Evolutionary conservation across 2,329 filamentous ascomycete species (phyloP).

Genomic region (Mycosphaerella sp.): DNA sequence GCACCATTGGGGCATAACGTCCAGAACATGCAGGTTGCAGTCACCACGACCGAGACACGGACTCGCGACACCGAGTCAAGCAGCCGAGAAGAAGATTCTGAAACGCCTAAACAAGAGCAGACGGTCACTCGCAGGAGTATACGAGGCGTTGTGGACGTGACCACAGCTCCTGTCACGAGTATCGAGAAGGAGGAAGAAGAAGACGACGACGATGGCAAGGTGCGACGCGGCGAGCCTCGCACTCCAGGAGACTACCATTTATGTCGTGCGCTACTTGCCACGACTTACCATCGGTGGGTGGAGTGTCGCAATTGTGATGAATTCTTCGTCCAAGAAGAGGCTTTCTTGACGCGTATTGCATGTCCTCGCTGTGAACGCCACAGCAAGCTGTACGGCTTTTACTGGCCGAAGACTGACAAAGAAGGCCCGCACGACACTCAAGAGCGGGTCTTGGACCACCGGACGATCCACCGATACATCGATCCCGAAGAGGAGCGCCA

Average conservation of each 20-base stretch:
- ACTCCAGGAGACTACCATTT: conserved; percentile 62
- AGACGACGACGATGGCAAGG: conserved; percentile 11
- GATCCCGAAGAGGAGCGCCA: conserved; percentile 42
- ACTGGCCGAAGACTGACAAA: conserved; percentile 92
- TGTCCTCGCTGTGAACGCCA: conserved; percentile 93
- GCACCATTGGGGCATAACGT: not conserved
- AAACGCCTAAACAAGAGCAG: conserved; percentile 8
- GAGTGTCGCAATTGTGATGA: conserved; percentile 76
- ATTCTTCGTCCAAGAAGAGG: conserved; percentile 81
- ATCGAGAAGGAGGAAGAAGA: conserved; percentile 24
- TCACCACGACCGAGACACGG: conserved; percentile 6
- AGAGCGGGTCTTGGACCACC: conserved; percentile 68
- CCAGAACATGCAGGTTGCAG: conserved; percentile 3
- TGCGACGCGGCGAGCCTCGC: conserved; percentile 34
- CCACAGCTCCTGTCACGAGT: conserved; percentile 21
- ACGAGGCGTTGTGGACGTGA: conserved; percentile 8
- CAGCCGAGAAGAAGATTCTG: not conserved
- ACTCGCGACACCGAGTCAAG: not conserved
- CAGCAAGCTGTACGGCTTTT: conserved; percentile 88
- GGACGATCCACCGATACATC: conserved; percentile 80
- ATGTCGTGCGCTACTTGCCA: conserved; percentile 66
- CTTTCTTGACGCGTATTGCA: conserved; percentile 75
- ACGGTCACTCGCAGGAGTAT: conserved; percentile 15
- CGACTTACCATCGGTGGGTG: conserved; percentile 76
- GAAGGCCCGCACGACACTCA: conserved; percentile 66